Base-by-base conservation (phyloP, 768 basidiomycete genomes). In the Piloderma croceum region DNA sequence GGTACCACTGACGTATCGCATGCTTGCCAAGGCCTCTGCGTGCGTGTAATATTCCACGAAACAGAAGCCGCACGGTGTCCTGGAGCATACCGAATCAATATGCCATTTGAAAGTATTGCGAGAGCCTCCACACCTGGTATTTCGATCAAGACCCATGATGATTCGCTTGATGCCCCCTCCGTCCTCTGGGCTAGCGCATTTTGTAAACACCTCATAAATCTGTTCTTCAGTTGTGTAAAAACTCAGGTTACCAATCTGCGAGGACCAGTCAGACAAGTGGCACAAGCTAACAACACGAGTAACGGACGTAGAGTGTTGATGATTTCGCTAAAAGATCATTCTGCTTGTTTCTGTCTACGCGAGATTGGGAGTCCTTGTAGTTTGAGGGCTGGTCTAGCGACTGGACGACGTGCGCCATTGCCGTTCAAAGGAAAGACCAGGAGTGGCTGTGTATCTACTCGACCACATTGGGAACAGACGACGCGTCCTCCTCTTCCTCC, bases 1-100 rank as follows among this genome's bases (percentile, higher is more conserved):
- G 24, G 93, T 92, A n/a, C 94, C 96, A 37, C 88, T 91, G 52
- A 98, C 79, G 61, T 96, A 93, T 35, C 85, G 81, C 77, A 98
- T 82, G 46, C 85, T 83, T 31, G 91, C 88, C 29, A 96, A 70
- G 13, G 96, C 94, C 62, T 98, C 93, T 5, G 81, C 72, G 55
- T 97, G 91, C 7, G 90, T 90, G 59, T 97, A 98, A 59, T 89
- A 99, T 59, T 91, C 89, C 43, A 93, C 93, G 51, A 92, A 97
- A 67, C 94, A 92, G 62, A 96, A 92, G 18, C 94, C 85, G 54
- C 90, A 92, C 0, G 90, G 92, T 35, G 90, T 93, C 55, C 88
- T 90, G 54, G 23, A 31, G 12, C 31, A 34, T 51, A 49, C 62
- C 31, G 27, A 13, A 15, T 24, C 15, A 33, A 19, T n/a, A 18